These are phyloP conservation scores for Thielaviopsis cerberus DNA, from an alignment of 2,329 filamentous ascomycete genomes.

Conservation along the genomic window DNA sequence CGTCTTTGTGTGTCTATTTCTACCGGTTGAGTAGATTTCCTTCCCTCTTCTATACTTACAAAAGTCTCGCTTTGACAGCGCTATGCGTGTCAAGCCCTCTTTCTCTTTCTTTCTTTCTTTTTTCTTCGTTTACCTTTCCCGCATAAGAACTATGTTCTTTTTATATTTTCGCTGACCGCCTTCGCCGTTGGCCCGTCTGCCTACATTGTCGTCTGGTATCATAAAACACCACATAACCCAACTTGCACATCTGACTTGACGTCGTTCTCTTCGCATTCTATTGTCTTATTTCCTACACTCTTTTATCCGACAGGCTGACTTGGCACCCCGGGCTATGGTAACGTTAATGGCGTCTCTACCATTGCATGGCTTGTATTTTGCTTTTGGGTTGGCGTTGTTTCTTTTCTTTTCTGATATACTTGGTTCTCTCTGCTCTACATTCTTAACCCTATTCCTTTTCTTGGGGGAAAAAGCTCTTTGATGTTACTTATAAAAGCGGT, in stretches of 20 bases:
- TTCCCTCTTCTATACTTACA: neutral
- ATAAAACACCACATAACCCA: neutral
- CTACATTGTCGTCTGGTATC: neutral
- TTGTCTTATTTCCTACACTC: no score
- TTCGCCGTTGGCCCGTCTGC: neutral
- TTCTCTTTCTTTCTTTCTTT: neutral
- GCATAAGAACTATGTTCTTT: slow-evolving; percentile 1
- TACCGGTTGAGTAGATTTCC: neutral
- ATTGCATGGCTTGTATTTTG: neutral
- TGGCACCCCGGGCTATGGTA: no score
- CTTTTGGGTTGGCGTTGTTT: neutral
- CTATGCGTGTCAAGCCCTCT: neutral
- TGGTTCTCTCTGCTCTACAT: neutral
- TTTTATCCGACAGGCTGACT: no score
- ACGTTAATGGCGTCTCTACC: neutral
- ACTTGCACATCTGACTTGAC: neutral
- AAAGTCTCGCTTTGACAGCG: neutral
- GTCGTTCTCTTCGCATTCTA: no score
- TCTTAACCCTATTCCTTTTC: neutral
- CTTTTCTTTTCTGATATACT: neutral
- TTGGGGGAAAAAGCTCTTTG: neutral
- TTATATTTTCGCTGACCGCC: neutral
- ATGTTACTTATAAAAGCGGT: slow-evolving; percentile 1
- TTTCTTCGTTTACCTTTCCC: neutral
- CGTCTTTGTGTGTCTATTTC: neutral